These are phyloP conservation scores for Venturia effusa DNA, from an alignment of 2,329 filamentous ascomycete genomes.

Conservation along the genomic window DNA sequence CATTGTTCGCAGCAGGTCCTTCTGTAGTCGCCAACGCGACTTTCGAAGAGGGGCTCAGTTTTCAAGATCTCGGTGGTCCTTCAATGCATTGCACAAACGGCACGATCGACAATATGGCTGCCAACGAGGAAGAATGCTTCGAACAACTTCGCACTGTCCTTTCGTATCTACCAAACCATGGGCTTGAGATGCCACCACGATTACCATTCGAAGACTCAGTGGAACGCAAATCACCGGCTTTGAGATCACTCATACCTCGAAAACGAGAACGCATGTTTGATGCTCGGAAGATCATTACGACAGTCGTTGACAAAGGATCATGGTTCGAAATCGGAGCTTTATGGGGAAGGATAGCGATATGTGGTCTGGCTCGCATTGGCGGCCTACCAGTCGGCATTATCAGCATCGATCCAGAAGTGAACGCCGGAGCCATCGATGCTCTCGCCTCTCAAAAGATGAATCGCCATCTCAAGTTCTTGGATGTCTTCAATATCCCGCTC, in stretches of 20 bases:
- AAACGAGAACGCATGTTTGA: conserved; percentile 50
- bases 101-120: conserved; percentile 54
- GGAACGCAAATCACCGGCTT: conserved; percentile 35
- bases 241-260: conserved; percentile 48
- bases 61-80: conserved; percentile 50
- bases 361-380: conserved; percentile 47
- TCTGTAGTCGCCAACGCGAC: conserved; percentile 52
- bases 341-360: conserved; percentile 52
- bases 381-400: conserved; percentile 50
- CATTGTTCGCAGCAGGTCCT: conserved; percentile 53
- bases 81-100: conserved; percentile 53
- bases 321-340: conserved; percentile 56
- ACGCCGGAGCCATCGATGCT: conserved; percentile 51
- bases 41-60: conserved; percentile 50
- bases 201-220: conserved; percentile 37
- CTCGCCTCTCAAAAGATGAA: conserved; percentile 50
- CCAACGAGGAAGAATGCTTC: conserved; percentile 50
- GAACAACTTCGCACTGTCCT: conserved; percentile 48
- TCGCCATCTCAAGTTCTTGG: conserved; percentile 50
- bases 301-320: conserved; percentile 43
- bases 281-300: conserved; percentile 44
- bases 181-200: conserved; percentile 42
- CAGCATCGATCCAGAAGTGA: conserved; percentile 50
- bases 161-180: conserved; percentile 47
- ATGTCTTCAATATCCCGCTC: conserved; percentile 54